Conservation (phyloP, 2,329 filamentous ascomycete species). For the Fusarium nelsonii region DNA sequence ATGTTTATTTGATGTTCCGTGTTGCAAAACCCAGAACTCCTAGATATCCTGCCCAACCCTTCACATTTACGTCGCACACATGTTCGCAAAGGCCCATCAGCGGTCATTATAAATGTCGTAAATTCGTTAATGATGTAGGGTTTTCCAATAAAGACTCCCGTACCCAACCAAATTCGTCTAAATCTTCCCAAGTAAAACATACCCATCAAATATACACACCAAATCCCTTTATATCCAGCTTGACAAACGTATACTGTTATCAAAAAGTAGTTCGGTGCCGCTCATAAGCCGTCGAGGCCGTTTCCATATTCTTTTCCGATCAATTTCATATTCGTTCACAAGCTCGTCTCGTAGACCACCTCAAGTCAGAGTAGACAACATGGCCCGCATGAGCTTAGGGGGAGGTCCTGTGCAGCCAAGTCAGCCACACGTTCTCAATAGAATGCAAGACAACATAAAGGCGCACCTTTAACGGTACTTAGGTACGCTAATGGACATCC, state of each 20-base stretch:
- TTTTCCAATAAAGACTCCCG: conserved; percentile 35
- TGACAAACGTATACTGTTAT: conserved; percentile 26
- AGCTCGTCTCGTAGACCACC: conserved; percentile 3
- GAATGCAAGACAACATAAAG: conserved; percentile 42
- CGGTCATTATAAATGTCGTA: conserved; percentile 10
- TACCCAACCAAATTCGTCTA: conserved; percentile 30
- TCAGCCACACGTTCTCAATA: conserved; percentile 50
- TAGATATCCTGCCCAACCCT: too few species aligned
- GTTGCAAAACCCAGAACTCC: too few species aligned
- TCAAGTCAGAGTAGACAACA: conserved; percentile 78
- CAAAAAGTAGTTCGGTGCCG: conserved; percentile 15
- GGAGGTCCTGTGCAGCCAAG: conserved; percentile 66
- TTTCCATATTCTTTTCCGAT: conserved; percentile 16
- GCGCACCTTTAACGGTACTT: conserved; percentile 72
- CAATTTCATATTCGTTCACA: conserved; percentile 21
- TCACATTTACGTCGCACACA: neutral
- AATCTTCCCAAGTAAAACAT: conserved; percentile 17
- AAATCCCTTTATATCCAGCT: conserved; percentile 10
- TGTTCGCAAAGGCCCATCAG: neutral
- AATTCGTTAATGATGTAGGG: conserved; percentile 39
- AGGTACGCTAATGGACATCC: conserved; percentile 86
- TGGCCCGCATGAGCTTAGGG: conserved; percentile 73
- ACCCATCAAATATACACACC: conserved; percentile 21
- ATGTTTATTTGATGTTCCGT: too few species aligned
- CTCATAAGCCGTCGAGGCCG: conserved; percentile 19